Evolutionary conservation across 805 yeast genomes (phyloP).

Genomic region (Ogataea angusta): DNA sequence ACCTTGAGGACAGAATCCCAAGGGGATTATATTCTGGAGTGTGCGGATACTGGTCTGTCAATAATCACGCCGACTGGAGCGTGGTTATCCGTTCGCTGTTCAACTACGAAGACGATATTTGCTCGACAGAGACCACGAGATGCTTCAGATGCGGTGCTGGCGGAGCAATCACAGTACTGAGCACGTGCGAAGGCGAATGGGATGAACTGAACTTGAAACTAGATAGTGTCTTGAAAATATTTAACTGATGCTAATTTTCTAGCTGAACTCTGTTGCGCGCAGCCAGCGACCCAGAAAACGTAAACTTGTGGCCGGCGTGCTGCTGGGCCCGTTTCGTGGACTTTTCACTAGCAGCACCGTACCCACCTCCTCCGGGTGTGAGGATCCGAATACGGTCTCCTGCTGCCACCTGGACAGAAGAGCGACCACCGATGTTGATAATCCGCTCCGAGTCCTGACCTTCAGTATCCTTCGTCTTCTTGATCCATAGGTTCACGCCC

Average conservation of each 20-base stretch:
- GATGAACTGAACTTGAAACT: constrained; percentile 85
- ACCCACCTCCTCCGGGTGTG: constrained; percentile 91
- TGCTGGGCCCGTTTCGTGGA: constrained; percentile 6
- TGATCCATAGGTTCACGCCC: constrained; percentile 62
- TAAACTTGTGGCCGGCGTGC: constrained; percentile 13
- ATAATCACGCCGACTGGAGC: constrained; percentile 92
- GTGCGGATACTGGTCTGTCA: constrained; percentile 89
- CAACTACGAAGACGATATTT: constrained; percentile 51
- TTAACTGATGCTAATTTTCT: constrained; percentile 34
- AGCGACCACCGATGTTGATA: constrained; percentile 67
- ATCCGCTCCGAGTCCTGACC: constrained; percentile 36
- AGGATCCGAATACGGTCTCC: constrained; percentile 67
- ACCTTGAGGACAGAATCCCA: constrained; percentile 54
- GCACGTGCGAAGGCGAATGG: constrained; percentile 83
- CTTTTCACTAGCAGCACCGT: constrained; percentile 39
- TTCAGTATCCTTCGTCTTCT: constrained; percentile 24
- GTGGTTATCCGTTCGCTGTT: constrained; percentile 86
- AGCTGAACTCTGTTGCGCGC: constrained; percentile 31
- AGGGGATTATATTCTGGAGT: constrained; percentile 92
- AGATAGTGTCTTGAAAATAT: constrained; percentile 75
- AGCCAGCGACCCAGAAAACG: constrained; percentile 33
- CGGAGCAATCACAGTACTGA: constrained; percentile 91
- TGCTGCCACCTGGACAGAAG: constrained; percentile 49
- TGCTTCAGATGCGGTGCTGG: constrained; percentile 95
- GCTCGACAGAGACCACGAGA: constrained; percentile 14